Evolutionary conservation across 2,329 filamentous ascomycete species (phyloP).

Genomic region (Paecilomyces fulvus): DNA sequence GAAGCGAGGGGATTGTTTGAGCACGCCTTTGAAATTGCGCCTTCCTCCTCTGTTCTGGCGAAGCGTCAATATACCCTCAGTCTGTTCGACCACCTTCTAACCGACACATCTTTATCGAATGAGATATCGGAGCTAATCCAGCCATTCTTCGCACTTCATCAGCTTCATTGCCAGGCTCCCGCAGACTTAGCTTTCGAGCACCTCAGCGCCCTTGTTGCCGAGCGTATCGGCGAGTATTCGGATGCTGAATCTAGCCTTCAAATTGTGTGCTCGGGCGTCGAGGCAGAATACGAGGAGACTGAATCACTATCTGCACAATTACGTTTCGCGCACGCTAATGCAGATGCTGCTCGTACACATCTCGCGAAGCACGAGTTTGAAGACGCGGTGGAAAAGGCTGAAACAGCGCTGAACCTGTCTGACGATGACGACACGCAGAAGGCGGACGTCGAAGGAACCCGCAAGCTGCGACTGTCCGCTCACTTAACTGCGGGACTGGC

Average conservation of each 20-base stretch:
- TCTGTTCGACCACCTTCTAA: slow-evolving; percentile 71
- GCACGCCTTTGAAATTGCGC: slow-evolving; percentile 88
- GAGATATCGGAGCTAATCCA: slow-evolving; percentile 61
- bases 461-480: slow-evolving; percentile 68
- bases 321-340: slow-evolving; percentile 72
- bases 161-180: slow-evolving; percentile 64
- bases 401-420: slow-evolving; percentile 69
- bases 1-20: slow-evolving; percentile 82
- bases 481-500: slow-evolving; percentile 80
- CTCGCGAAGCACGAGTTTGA: slow-evolving; percentile 60
- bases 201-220: slow-evolving; percentile 69
- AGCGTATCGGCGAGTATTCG: slow-evolving; percentile 63
- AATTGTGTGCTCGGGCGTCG: slow-evolving; percentile 59
- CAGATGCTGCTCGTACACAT: slow-evolving; percentile 77
- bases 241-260: slow-evolving; percentile 58
- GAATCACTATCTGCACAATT: slow-evolving; percentile 68
- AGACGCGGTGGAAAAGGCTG: slow-evolving; percentile 68
- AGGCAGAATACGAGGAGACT: slow-evolving; percentile 74
- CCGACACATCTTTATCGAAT: slow-evolving; percentile 45
- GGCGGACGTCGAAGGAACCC: slow-evolving; percentile 51
- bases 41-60: slow-evolving; percentile 62
- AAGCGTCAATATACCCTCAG: slow-evolving; percentile 73
- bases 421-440: slow-evolving; percentile 63
- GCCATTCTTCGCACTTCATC: slow-evolving; percentile 79
- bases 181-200: slow-evolving; percentile 66